Evolutionary conservation across 1,284 basidiomycete species (phyloP).

Genomic region (Tylopilus sp.): DNA sequence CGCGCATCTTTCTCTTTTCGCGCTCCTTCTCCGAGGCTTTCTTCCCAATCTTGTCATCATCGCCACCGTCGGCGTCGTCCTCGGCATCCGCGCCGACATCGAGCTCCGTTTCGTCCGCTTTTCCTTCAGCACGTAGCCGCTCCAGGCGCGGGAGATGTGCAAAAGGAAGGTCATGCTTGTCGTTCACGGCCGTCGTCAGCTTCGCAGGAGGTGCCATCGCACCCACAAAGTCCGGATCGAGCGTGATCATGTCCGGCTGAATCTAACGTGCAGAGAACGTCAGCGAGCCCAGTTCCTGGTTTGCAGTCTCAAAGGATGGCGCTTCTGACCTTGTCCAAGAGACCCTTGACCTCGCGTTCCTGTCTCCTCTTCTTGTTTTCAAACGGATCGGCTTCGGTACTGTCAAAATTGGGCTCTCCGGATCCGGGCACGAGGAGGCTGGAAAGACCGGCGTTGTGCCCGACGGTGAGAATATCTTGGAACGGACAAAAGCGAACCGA

Average conservation of each 20-base stretch:
- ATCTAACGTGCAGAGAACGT: constrained; percentile 46
- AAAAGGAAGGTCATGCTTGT: constrained; percentile 55
- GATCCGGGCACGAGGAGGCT: constrained; percentile 86
- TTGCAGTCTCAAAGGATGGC: not conserved
- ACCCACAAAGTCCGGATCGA: constrained; percentile 83
- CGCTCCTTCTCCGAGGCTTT: constrained; percentile 44
- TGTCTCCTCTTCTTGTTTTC: constrained; percentile 78
- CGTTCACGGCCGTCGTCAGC: constrained; percentile 52
- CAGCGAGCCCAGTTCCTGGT: not conserved
- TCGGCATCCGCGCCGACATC: constrained; percentile 33
- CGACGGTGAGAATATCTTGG: constrained; percentile 84
- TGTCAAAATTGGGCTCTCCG: constrained; percentile 95
- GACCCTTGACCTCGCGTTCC: constrained; percentile 86
- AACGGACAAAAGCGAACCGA: constrained; percentile 83
- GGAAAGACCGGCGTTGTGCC: constrained; percentile 72
- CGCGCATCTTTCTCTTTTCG: constrained; percentile 79
- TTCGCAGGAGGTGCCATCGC: constrained; percentile 61
- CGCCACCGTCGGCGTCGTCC: constrained; percentile 32
- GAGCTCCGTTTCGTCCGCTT: constrained; percentile 65
- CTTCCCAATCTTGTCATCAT: constrained; percentile 34
- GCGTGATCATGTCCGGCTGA: constrained; percentile 87
- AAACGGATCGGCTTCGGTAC: constrained; percentile 89
- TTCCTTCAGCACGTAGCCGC: constrained; percentile 63
- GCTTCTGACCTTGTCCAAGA: constrained; percentile 78
- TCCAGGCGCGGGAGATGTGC: constrained; percentile 71